Percentiles rank a stretch among this genome's conserved stretches.
These are phyloP conservation scores for Arthrobotrys megalospora DNA, from an alignment of 2,329 filamentous ascomycete genomes.

Conservation along the genomic window DNA sequence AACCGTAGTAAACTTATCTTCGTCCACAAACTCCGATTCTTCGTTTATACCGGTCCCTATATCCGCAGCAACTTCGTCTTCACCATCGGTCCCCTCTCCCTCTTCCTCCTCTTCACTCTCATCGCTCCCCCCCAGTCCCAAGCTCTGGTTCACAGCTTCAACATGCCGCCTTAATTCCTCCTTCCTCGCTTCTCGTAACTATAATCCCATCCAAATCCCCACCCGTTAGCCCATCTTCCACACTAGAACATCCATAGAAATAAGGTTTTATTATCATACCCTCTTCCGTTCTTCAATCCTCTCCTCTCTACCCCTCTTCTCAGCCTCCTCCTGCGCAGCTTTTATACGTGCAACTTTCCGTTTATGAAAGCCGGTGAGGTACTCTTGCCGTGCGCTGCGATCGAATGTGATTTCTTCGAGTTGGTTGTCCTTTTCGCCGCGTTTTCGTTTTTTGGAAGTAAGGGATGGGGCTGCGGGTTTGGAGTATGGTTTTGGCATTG, in stretches of 20 bases:
- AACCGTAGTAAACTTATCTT: constrained; percentile 95
- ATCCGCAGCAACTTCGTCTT: constrained; percentile 65
- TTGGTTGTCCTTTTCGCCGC: constrained; percentile 67
- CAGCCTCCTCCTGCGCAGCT: constrained; percentile 84
- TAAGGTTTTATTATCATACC: constrained; percentile 70
- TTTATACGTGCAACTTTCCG: constrained; percentile 82
- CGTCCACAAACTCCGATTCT: constrained; percentile 95
- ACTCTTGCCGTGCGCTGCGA: constrained; percentile 82
- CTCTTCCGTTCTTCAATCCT: constrained; percentile 80
- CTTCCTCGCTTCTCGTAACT: constrained; percentile 88
- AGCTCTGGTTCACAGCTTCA: constrained; percentile 78
- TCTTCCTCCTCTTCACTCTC: constrained; percentile 68
- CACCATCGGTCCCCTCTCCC: constrained; percentile 67
- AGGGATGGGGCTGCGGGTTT: constrained; percentile 33
- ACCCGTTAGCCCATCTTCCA: constrained; percentile 19
- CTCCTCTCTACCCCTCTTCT: constrained; percentile 82
- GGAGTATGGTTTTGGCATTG: constrained; percentile 58
- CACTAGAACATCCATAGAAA: neutral
- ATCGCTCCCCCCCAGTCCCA: constrained; percentile 67
- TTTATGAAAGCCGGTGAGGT: constrained; percentile 96
- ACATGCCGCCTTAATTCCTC: constrained; percentile 87
- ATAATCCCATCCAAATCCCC: constrained; percentile 44
- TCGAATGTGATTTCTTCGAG: constrained; percentile 91
- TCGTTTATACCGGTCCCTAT: constrained; percentile 76
- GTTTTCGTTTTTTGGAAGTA: constrained; percentile 77